Base-by-base conservation (phyloP, 805 yeast genomes). In the Candida sphagnicola region DNA sequence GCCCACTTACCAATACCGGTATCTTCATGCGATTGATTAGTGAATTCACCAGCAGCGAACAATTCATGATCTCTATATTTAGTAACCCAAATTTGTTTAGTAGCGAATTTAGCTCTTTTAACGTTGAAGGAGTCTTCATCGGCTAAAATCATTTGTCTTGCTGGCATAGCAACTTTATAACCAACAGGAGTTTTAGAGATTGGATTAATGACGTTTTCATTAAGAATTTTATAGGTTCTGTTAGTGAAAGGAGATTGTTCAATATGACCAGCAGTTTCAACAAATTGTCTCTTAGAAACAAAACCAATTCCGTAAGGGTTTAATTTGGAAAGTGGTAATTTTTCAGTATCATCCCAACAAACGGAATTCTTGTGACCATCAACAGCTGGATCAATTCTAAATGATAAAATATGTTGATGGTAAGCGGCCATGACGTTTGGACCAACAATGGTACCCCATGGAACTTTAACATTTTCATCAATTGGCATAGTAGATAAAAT, bases 31-130 rank as follows among this genome's bases (percentile, higher is more conserved):
- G 90, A 82, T 65, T 85, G 95, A 62, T 85, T 85, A 45, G 95
- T 85, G 70, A 85, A 84, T 57, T 83, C 90, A 59, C 95, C 95
- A 42, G 89, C 90, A 36, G 90, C 88, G 48, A 70, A 85, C 50
- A 82, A 61, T 62, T 83, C 78, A 55, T 81, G 73, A 56, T 85
- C 93, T 45, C 67, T 66, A 65, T 83, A 81, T 60, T 83, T 84
- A 48, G 91, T 82, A 48, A 83, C 89, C 90, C 91, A 85, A 47
- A 85, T 61, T 58, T 82, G 91, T 58, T 85, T 72, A 16, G 90
- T 82, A 29, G 90, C 87, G 54, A 74, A 85, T 42, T 67, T 69
- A 14, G 91, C 91, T 70, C 93, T 79, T 63, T 72, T 79, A 48
- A 68, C 71, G 56, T 84, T 83, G 67, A 62, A 78, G 2, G 88